Evolutionary conservation across 2,329 filamentous ascomycete species (phyloP).

Genomic region (Sclerotinia sclerotiorum): DNA sequence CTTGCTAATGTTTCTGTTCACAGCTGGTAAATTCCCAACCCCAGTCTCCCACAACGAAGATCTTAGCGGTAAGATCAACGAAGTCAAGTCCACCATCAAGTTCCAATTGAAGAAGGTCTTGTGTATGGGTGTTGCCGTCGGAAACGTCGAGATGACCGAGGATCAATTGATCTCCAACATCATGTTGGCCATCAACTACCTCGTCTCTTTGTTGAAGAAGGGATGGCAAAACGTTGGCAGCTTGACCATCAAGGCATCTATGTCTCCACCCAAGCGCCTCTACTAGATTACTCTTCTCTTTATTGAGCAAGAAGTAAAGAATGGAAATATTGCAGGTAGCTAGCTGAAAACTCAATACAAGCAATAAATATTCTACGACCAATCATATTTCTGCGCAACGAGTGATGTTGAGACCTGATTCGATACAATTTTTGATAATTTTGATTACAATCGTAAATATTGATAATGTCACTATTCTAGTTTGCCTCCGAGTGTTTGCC

Average conservation of each 20-base stretch:
- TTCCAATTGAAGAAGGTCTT: slow-evolving; percentile 99
- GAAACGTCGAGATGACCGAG: slow-evolving; percentile 95
- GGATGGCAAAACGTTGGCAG: slow-evolving; percentile 99
- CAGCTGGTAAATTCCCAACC: slow-evolving; percentile 99
- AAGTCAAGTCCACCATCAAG: slow-evolving; percentile 99
- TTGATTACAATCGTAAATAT: background rate
- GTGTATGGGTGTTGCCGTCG: slow-evolving; percentile 98
- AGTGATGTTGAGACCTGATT: background rate
- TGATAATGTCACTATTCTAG: background rate
- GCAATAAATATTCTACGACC: slow-evolving; percentile 23
- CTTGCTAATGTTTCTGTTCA: slow-evolving; percentile 40
- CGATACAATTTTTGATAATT: no score
- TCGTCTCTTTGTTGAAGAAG: slow-evolving; percentile 99
- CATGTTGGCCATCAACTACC: slow-evolving; percentile 99
- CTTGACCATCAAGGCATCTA: slow-evolving; percentile 99
- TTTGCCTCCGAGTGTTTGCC: background rate
- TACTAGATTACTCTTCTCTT: slow-evolving; percentile 64
- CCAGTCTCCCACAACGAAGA: slow-evolving; percentile 97
- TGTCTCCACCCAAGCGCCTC: slow-evolving; percentile 96
- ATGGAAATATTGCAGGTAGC: slow-evolving; percentile 32
- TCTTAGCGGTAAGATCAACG: slow-evolving; percentile 90
- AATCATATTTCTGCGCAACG: background rate
- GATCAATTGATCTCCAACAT: slow-evolving; percentile 98
- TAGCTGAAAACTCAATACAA: slow-evolving; percentile 34
- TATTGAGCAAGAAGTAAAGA: slow-evolving; percentile 34